These are phyloP conservation scores for Exophiala sideris DNA, from an alignment of 2,329 filamentous ascomycete species.

Conservation along the genomic window DNA sequence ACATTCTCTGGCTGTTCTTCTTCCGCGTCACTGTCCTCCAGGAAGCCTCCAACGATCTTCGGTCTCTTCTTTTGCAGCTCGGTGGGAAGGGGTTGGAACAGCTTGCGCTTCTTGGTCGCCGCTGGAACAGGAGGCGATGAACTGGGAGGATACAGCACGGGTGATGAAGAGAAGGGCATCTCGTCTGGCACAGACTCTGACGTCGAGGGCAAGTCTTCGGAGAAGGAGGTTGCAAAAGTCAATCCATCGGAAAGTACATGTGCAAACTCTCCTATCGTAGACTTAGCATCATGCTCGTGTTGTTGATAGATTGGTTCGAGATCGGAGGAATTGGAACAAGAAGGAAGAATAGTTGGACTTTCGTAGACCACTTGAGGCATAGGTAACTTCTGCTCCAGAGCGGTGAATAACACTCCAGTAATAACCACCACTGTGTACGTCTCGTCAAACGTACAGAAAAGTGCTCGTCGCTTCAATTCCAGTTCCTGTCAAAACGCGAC, in stretches of 20 bases:
- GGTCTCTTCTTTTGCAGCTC: slow-evolving; percentile 37
- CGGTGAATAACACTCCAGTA: background rate
- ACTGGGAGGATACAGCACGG: slow-evolving; percentile 36
- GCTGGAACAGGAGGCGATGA: slow-evolving; percentile 34
- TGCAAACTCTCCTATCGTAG: background rate
- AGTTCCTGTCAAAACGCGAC: background rate
- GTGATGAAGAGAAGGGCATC: slow-evolving; percentile 44
- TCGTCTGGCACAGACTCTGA: slow-evolving; percentile 24
- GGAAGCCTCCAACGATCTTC: slow-evolving; percentile 41
- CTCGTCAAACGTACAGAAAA: background rate
- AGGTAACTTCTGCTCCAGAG: background rate
- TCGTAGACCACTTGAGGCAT: background rate
- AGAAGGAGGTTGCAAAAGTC: background rate
- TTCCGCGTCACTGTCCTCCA: slow-evolving; percentile 42
- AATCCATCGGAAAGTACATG: background rate
- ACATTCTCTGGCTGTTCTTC: slow-evolving; percentile 5
- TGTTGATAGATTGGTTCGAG: background rate
- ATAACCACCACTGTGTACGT: background rate
- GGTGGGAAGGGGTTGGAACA: slow-evolving; percentile 29
- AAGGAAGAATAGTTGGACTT: background rate
- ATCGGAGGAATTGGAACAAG: slow-evolving; percentile 2
- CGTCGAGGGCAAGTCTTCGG: background rate
- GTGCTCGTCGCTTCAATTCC: background rate
- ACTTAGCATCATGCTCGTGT: background rate
- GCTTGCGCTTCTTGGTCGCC: slow-evolving; percentile 40